Percentiles rank a stretch among this genome's conserved stretches.
Evolutionary conservation across 495 filamentous ascomycete species (phyloP).

Genomic region (Trichoderma parareesei): DNA sequence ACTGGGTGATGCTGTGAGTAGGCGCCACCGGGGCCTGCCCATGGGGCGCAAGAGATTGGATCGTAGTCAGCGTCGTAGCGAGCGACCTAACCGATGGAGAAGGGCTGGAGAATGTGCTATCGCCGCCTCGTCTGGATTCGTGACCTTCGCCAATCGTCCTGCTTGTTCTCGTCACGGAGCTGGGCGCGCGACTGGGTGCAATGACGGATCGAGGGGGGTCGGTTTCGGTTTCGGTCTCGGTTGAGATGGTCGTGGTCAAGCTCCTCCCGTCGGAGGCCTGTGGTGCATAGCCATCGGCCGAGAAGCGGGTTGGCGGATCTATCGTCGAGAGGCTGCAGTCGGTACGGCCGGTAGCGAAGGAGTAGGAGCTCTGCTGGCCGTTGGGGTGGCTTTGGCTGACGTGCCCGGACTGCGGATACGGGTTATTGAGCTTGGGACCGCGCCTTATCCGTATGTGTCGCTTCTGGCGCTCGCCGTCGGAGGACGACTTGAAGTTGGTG

Average conservation of each 20-base stretch:
- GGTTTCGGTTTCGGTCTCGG: slow-evolving; percentile 63
- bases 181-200: slow-evolving; percentile 68
- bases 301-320: slow-evolving; percentile 48
- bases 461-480: slow-evolving; percentile 29
- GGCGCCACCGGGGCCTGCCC: slow-evolving; percentile 46
- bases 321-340: slow-evolving; percentile 25
- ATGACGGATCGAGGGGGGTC: slow-evolving; percentile 66
- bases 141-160: slow-evolving; percentile 57
- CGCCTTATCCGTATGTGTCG: slow-evolving; percentile 39
- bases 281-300: slow-evolving; percentile 48
- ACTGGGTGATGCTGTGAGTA: slow-evolving; percentile 43
- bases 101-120: slow-evolving; percentile 89
- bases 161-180: slow-evolving; percentile 50
- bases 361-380: slow-evolving; percentile 50
- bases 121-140: slow-evolving; percentile 61
- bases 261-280: slow-evolving; percentile 55
- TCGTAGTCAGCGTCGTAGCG: slow-evolving; percentile 91
- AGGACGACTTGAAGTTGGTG: slow-evolving; percentile 66
- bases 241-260: slow-evolving; percentile 61
- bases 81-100: slow-evolving; percentile 85
- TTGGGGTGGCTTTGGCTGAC: slow-evolving; percentile 27
- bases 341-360: slow-evolving; percentile 45
- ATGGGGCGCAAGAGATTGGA: slow-evolving; percentile 77
- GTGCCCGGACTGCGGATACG: slow-evolving; percentile 63
- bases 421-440: slow-evolving; percentile 66